Evolutionary conservation across 2,329 filamentous ascomycete genomes (phyloP), one percentile per base, ranked within the genome.

Genomic region (Chaetomiaceae sp.): DNA sequence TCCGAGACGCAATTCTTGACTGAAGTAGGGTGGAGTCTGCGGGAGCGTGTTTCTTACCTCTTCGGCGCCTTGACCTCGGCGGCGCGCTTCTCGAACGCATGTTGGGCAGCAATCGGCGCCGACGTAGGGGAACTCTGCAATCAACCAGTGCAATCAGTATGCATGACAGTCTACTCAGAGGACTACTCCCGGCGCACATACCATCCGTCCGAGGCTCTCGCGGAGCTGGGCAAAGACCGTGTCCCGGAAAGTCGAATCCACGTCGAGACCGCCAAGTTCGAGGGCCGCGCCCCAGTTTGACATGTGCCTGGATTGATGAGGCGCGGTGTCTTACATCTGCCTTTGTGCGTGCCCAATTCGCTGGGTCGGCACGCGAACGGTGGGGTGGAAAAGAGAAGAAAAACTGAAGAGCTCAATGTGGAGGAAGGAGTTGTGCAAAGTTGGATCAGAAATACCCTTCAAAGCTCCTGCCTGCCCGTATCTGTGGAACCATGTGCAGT

Each of bases 1-100:
- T 24, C 38, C 22, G 36, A 41, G 38, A 15, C 12, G 15, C n/a
- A n/a, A n/a, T n/a, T n/a, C n/a, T n/a, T n/a, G n/a, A n/a, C n/a
- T n/a, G n/a, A n/a, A n/a, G n/a, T n/a, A n/a, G n/a, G n/a, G n/a
- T n/a, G n/a, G n/a, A n/a, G n/a, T n/a, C n/a, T n/a, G 40, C n/a
- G n/a, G 18, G 26, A 35, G 43, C 46, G 35, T 11, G 20, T 22
- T n/a, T 38, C 84, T 70, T 83, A 95, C 93, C 83, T 88, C 70
- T 97, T 98, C 27, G 86, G 86, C 39, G 88, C 81, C 62, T 88
- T 91, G 59, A 90, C 81, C 57, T 90, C 84, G 57, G 90, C 84
- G 48, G 94, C 81, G 62, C 87, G 86, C 63, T 77, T 76, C 60
- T 93, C 84, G 68, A 96, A 96, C 54, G 77, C 71, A 68, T 86